Percentiles rank a stretch among this genome's conserved stretches.
These are phyloP conservation scores for Gastrodia elata DNA, from an alignment of 106 monocot species.

Conservation along the genomic window DNA sequence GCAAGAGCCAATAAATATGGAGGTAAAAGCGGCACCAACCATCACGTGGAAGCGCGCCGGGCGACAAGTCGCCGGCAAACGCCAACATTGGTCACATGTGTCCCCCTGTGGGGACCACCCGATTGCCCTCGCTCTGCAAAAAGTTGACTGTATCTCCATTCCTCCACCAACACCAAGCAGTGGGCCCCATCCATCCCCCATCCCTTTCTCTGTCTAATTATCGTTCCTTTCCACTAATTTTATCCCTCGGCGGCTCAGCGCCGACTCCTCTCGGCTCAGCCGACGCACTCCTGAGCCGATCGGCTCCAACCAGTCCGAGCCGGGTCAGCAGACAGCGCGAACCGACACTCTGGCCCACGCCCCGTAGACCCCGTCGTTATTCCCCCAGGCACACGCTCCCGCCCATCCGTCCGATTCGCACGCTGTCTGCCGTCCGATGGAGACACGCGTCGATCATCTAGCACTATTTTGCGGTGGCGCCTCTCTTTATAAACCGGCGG, in stretches of 20 bases:
- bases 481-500: not conserved
- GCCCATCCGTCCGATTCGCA: not conserved
- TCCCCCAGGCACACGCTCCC: conserved; percentile 14
- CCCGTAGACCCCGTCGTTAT: not conserved
- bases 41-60: not conserved
- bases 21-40: not conserved
- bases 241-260: not conserved
- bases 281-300: not conserved
- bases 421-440: conserved; percentile 3
- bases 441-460: conserved; percentile 12
- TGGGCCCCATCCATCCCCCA: not conserved
- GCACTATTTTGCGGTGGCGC: not conserved
- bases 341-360: conserved; percentile 8
- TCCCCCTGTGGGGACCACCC: not conserved
- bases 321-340: conserved; percentile 5
- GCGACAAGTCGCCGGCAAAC: conserved; percentile 1
- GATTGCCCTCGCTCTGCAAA: not conserved
- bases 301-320: not conserved
- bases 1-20: not conserved
- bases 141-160: conserved; percentile 4
- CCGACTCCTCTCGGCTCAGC: conserved; percentile 1
- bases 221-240: not conserved
- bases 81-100: conserved; percentile 5
- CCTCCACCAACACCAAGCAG: not conserved
- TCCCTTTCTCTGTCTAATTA: not conserved